Evolutionary conservation across 306 rosid species (phyloP).

Genomic region (Nissolia schottii): DNA sequence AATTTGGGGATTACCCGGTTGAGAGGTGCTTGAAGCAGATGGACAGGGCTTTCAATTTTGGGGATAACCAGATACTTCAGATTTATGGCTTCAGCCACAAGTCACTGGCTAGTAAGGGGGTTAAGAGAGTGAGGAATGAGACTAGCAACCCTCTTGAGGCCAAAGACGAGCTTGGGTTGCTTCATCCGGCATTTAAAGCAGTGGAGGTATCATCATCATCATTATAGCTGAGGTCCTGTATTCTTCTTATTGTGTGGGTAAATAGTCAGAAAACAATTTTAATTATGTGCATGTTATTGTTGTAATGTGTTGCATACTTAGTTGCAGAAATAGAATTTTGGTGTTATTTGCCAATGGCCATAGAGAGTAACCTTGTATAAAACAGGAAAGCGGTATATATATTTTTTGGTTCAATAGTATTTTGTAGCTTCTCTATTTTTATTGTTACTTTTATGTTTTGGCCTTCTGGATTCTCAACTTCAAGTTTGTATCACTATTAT

Average conservation of each 20-base stretch:
- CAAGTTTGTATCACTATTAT: not conserved
- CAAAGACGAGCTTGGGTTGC: slow-evolving; percentile 76
- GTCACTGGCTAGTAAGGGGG: slow-evolving; percentile 55
- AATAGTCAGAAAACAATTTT: not conserved
- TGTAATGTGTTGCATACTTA: slow-evolving; percentile 10
- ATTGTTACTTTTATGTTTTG: not conserved
- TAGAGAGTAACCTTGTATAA: not conserved
- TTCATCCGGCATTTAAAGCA: slow-evolving; percentile 72
- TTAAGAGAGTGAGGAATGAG: slow-evolving; percentile 69
- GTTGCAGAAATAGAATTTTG: slow-evolving; percentile 29
- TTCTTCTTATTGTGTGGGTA: not conserved
- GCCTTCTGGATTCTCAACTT: slow-evolving; percentile 10
- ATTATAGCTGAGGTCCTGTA: slow-evolving; percentile 11
- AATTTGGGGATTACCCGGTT: slow-evolving; percentile 83
- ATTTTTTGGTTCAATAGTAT: not conserved
- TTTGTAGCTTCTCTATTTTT: slow-evolving; percentile 1
- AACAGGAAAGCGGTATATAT: not conserved
- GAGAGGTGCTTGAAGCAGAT: slow-evolving; percentile 82
- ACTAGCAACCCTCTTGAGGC: slow-evolving; percentile 61
- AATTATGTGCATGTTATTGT: slow-evolving; percentile 6
- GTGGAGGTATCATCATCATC: slow-evolving; percentile 44
- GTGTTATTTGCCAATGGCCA: not conserved
- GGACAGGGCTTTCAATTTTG: slow-evolving; percentile 87
- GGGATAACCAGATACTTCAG: slow-evolving; percentile 82
- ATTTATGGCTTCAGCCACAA: slow-evolving; percentile 78